Evolutionary conservation across 441 rosid species (phyloP).

Genomic region (Erysimum cheiri): DNA sequence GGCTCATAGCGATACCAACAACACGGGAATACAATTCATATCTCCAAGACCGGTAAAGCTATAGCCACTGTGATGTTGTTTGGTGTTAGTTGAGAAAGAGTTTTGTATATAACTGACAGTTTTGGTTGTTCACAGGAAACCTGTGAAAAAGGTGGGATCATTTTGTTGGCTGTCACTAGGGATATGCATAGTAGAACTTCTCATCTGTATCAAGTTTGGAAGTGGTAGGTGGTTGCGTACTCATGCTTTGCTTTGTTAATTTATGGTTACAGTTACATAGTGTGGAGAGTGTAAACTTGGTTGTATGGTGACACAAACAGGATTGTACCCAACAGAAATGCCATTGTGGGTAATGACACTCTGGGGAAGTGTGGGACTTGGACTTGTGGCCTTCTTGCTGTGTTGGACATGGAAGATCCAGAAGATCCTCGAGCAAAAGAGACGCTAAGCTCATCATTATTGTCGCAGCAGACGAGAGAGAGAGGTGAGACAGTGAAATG

Average conservation of each 20-base stretch:
- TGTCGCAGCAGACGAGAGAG: slow-evolving; percentile 18
- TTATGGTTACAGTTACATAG: slow-evolving; percentile 6
- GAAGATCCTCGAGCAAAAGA: slow-evolving; percentile 65
- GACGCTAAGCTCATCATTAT: slow-evolving; percentile 58
- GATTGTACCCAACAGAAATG: slow-evolving; percentile 90
- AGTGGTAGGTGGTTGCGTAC: slow-evolving; percentile 58
- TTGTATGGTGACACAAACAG: slow-evolving; percentile 47
- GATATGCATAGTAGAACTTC: slow-evolving; percentile 97
- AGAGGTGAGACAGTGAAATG: slow-evolving; percentile 45
- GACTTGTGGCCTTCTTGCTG: slow-evolving; percentile 61
- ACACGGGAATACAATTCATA: slow-evolving; percentile 97
- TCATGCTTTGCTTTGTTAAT: slow-evolving; percentile 21
- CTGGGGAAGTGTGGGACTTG: slow-evolving; percentile 74
- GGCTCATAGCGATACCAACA: slow-evolving; percentile 98
- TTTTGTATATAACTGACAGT: not conserved
- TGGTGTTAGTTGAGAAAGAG: not conserved
- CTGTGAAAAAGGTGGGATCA: slow-evolving; percentile 96
- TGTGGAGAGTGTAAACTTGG: slow-evolving; percentile 18
- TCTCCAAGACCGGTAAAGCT: slow-evolving; percentile 86
- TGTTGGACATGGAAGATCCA: slow-evolving; percentile 88
- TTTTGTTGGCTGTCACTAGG: slow-evolving; percentile 99
- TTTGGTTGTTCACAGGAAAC: slow-evolving; percentile 56
- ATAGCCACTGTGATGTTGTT: slow-evolving; percentile 19
- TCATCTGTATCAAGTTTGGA: slow-evolving; percentile 98
- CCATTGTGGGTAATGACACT: slow-evolving; percentile 75